Percentiles rank a stretch among this genome's conserved stretches.
Evolutionary conservation across 768 basidiomycete genomes (phyloP).

Genomic region (Candolleomyces eurysporus): DNA sequence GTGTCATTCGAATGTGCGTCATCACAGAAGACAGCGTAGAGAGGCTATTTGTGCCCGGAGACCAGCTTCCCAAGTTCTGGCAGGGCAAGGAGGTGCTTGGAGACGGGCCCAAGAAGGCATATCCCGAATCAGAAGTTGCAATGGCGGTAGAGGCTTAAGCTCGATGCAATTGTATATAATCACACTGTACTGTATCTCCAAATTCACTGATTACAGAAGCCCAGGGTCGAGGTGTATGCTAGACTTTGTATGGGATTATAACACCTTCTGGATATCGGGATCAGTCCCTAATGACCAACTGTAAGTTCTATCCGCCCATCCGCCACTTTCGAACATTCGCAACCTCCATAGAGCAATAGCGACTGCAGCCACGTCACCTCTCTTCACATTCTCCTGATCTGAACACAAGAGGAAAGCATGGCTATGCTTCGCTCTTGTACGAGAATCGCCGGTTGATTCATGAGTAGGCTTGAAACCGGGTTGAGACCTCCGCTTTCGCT

Average conservation of each 20-base stretch:
- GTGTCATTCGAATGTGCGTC: conserved; percentile 95
- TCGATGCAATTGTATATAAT: conserved; percentile 4
- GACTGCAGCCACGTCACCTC: conserved; percentile 61
- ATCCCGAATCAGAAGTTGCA: conserved; percentile 34
- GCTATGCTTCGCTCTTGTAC: conserved; percentile 46
- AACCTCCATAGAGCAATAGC: conserved; percentile 79
- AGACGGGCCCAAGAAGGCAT: conserved; percentile 28
- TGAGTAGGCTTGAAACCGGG: not conserved
- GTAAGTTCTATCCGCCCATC: conserved; percentile 35
- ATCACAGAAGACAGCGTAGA: conserved; percentile 93
- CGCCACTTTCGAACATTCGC: conserved; percentile 69
- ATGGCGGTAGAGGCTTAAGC: conserved; percentile 48
- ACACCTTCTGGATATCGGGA: conserved; percentile 3
- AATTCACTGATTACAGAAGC: not conserved
- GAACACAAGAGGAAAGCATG: conserved; percentile 70
- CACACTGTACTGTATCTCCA: conserved; percentile 7
- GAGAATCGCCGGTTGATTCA: not conserved
- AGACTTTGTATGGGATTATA: not conserved
- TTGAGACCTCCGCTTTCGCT: not conserved
- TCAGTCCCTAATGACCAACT: conserved; percentile 14
- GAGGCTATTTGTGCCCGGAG: conserved; percentile 87
- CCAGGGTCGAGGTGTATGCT: not conserved
- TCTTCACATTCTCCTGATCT: conserved; percentile 41
- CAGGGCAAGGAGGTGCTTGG: conserved; percentile 75
- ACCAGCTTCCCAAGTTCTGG: conserved; percentile 89